Base-by-base conservation (phyloP, 352 stramenopile species). In the Phytophthora citrophthora region DNA sequence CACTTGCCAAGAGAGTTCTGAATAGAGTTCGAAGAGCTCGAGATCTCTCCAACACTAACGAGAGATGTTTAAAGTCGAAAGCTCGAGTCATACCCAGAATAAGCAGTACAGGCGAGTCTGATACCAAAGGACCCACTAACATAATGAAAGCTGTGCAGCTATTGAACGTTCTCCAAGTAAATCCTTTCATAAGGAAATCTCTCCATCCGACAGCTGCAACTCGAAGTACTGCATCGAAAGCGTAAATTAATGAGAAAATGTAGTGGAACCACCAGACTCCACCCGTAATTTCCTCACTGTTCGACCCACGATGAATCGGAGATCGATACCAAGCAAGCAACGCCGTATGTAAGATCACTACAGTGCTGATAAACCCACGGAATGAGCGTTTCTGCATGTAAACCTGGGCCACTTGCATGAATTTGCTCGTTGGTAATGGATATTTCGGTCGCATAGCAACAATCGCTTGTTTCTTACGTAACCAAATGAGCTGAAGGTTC, bases 61-160 rank as follows among this genome's bases (percentile, higher is more conserved):
- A 85, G 0, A 95, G 76, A 55, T 95, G 84, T 23, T 91, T 90
- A 59, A 93, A 94, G 56, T 95, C 87, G 40, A 95, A 93, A 3
- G 84, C 85, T 13, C 86, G 62, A 4, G 83, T 89, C 72, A 93
- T 90, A 0, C 86, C 84, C 8, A 93, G 68, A n/a, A 95, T 78
- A 1, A 95, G 66, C 0, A 94, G 41, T 7, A 90, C 77, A 0
- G 85, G 79, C 0, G 83, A 93, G 47, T 81, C 34, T 0, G 81
- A 86, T 10, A 95, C 27, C 11, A 90, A 61, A 11, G 85, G 83
- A 0, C 85, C 85, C 0, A 90, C 77, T 5, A 93, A 64, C 85
- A 93, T 93, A 20, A 91, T 68, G 59, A 93, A 91, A 1, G 85
- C 82, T 11, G 84, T 91, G 12, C 85, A 68, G 55, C 71, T 89